These are phyloP conservation scores for Afroboletus lepidellus DNA, from an alignment of 1,284 basidiomycete genomes.

Conservation along the genomic window DNA sequence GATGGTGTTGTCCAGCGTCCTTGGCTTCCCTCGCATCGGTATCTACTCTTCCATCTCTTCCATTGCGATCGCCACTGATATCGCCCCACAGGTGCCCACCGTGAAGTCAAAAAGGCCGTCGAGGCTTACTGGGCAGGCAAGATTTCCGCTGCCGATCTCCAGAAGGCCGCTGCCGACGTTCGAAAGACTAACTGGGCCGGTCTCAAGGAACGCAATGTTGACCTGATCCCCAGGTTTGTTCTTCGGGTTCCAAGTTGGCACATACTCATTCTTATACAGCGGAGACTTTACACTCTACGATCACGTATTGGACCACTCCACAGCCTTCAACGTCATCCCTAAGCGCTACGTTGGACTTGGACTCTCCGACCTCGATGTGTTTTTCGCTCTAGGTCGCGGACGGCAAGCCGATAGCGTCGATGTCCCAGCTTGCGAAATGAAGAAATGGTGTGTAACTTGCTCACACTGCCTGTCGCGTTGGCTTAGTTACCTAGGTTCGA, in stretches of 20 bases:
- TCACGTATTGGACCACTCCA: slow-evolving; percentile 97
- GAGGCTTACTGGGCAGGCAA: slow-evolving; percentile 99
- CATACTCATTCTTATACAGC: slow-evolving; percentile 46
- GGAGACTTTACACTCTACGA: slow-evolving; percentile 99
- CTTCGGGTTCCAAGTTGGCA: slow-evolving; percentile 12
- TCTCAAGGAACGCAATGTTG: slow-evolving; percentile 88
- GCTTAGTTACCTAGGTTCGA: slow-evolving; percentile 74
- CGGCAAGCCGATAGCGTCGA: slow-evolving; percentile 94
- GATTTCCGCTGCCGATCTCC: slow-evolving; percentile 85
- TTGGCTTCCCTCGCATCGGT: slow-evolving; percentile 99
- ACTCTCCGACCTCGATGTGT: slow-evolving; percentile 90
- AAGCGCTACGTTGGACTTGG: slow-evolving; percentile 90
- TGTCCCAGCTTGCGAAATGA: slow-evolving; percentile 98
- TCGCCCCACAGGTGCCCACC: slow-evolving; percentile 65
- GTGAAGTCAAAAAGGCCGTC: slow-evolving; percentile 98
- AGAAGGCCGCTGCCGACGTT: slow-evolving; percentile 85
- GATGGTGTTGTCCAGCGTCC: slow-evolving; percentile 83
- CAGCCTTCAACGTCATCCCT: slow-evolving; percentile 96
- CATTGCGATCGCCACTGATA: not conserved
- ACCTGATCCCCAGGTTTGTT: slow-evolving; percentile 86
- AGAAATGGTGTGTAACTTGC: slow-evolving; percentile 78
- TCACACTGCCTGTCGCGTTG: slow-evolving; percentile 5
- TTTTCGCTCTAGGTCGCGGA: slow-evolving; percentile 99
- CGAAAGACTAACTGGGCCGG: slow-evolving; percentile 89
- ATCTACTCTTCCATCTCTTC: slow-evolving; percentile 16